Evolutionary conservation across 1,284 basidiomycete genomes (phyloP).

Genomic region (Volvariella surrecta): DNA sequence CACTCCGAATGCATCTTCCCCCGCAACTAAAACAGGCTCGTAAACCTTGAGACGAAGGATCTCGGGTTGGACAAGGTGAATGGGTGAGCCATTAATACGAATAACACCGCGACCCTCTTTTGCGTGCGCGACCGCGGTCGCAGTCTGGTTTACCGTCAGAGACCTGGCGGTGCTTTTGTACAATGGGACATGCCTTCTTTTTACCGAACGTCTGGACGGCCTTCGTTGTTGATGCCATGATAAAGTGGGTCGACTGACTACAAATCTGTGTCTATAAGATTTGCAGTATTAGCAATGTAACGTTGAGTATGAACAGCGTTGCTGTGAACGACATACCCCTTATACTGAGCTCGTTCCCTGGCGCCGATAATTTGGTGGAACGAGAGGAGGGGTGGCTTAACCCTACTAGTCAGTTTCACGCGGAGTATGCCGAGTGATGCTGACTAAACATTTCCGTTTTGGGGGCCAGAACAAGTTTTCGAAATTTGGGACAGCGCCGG

Average conservation of each 20-base stretch:
- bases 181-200: constrained; percentile 76
- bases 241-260: constrained; percentile 13
- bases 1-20: constrained; percentile 75
- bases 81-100: constrained; percentile 95
- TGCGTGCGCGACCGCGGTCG: constrained; percentile 93
- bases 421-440: too few species aligned
- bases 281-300: too few species aligned
- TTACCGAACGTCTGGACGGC: constrained; percentile 98
- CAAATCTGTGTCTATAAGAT: too few species aligned
- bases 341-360: constrained; percentile 23
- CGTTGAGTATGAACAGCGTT: background rate
- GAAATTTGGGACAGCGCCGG: background rate
- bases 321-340: constrained; percentile 21
- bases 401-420: too few species aligned
- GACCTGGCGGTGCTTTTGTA: constrained; percentile 5
- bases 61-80: constrained; percentile 90
- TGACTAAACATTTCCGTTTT: too few species aligned
- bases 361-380: constrained; percentile 3
- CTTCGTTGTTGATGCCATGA: constrained; percentile 71
- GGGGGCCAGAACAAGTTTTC: too few species aligned
- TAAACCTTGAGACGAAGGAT: constrained; percentile 98
- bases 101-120: constrained; percentile 97
- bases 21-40: constrained; percentile 88
- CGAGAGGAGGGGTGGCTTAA: too few species aligned
- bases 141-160: constrained; percentile 53